phyloP scores from a whole-genome alignment of 306 rosid genomes.

The Dalbergia cultrata region DNA sequence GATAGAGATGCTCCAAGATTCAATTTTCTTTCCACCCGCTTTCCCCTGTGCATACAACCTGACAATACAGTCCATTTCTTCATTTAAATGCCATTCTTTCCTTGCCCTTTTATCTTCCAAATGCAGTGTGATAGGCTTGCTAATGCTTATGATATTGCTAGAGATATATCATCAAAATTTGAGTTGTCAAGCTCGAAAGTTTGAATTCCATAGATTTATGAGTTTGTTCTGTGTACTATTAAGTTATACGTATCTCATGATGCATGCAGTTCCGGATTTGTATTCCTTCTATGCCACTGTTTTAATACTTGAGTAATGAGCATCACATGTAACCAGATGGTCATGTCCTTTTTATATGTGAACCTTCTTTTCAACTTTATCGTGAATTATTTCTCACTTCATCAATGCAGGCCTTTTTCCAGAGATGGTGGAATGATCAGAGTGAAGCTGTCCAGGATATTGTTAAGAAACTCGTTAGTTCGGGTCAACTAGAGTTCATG shows the following conservation, averaged over 20 bases:
- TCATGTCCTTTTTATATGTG: background rate
- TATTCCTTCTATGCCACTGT: constrained; percentile 26
- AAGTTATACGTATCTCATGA: background rate
- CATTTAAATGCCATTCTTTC: background rate
- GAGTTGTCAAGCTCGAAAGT: background rate
- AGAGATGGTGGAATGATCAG: constrained; percentile 90
- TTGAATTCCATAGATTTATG: background rate
- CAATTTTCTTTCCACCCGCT: background rate
- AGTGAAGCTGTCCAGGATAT: constrained; percentile 60
- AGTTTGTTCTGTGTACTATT: constrained; percentile 21
- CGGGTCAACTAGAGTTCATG: constrained; percentile 90
- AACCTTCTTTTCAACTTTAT: constrained; percentile 8
- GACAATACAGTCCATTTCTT: constrained; percentile 14
- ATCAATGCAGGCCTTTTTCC: constrained; percentile 79
- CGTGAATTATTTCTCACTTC: constrained; percentile 1
- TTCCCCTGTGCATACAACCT: background rate
- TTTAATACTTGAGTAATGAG: background rate
- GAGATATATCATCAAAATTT: background rate
- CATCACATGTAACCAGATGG: constrained; percentile 5
- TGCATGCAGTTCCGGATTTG: background rate
- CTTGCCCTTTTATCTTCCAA: constrained; percentile 7
- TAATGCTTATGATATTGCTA: constrained; percentile 28
- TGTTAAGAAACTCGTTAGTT: constrained; percentile 68
- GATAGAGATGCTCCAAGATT: constrained; percentile 26
- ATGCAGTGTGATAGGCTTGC: constrained; percentile 20